phyloP scores from a whole-genome alignment of 2,329 filamentous ascomycete genomes.

The Cytospora schulzeri region DNA sequence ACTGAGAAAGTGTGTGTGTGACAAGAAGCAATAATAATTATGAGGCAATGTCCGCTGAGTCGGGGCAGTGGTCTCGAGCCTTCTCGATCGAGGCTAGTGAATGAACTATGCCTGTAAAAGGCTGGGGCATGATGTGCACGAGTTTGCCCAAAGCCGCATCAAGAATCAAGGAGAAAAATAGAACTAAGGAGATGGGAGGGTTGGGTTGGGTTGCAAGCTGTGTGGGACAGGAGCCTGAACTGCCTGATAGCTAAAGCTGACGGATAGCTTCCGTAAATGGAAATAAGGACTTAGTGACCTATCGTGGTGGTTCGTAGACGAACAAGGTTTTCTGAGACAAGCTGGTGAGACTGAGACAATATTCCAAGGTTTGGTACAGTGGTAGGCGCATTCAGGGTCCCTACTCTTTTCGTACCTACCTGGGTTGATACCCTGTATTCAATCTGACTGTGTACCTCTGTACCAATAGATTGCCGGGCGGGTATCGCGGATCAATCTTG shows the following conservation, averaged over 20 bases:
- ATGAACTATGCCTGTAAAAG: neutral
- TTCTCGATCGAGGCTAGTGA: constrained; percentile 18
- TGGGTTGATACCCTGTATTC: neutral
- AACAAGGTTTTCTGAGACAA: neutral
- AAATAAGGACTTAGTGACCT: neutral
- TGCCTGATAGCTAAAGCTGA: neutral
- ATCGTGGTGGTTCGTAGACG: neutral
- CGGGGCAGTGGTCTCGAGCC: constrained; percentile 10
- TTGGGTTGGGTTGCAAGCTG: neutral
- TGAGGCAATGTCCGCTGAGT: neutral
- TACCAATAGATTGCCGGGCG: neutral
- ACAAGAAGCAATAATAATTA: neutral
- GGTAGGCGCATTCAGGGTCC: too few species aligned
- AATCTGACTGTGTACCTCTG: neutral
- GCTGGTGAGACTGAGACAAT: neutral
- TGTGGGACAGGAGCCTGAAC: neutral
- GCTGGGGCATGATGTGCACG: constrained; percentile 11
- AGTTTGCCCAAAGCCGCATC: constrained; percentile 1
- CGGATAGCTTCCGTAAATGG: neutral
- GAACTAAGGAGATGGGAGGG: neutral
- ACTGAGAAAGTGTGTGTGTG: neutral
- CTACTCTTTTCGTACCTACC: too few species aligned
- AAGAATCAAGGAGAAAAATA: neutral
- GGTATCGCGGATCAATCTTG: neutral
- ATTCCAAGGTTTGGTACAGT: neutral